Evolutionary conservation across 495 filamentous ascomycete genomes (phyloP).

Genomic region (Aspergillus wentii): DNA sequence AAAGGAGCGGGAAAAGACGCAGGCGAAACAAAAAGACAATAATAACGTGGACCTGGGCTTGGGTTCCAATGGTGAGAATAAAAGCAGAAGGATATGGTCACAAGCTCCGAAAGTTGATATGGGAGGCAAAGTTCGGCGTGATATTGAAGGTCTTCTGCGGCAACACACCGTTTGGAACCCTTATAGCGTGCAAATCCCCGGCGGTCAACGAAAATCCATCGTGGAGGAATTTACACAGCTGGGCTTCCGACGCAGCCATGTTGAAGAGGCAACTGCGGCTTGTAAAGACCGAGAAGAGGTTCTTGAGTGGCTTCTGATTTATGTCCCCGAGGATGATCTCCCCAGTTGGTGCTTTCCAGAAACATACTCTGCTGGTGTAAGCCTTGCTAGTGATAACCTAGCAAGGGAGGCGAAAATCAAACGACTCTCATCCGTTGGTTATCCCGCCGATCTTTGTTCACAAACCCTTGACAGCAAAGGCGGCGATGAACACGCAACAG

Average conservation of each 20-base stretch:
- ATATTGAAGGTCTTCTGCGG: conserved; percentile 74
- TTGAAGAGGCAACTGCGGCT: conserved; percentile 79
- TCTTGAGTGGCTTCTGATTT: conserved; percentile 88
- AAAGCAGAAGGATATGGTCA: conserved; percentile 66
- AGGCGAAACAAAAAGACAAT: conserved; percentile 57
- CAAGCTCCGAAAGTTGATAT: conserved; percentile 87
- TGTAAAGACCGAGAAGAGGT: conserved; percentile 93
- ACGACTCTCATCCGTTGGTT: conserved; percentile 75
- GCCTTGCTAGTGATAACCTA: conserved; percentile 73
- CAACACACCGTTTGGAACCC: conserved; percentile 83
- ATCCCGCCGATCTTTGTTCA: conserved; percentile 76
- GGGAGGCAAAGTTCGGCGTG: conserved; percentile 67
- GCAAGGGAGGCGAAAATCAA: conserved; percentile 74
- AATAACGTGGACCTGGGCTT: conserved; percentile 39
- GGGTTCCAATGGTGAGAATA: conserved; percentile 24
- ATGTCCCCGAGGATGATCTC: conserved; percentile 94
- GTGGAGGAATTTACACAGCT: conserved; percentile 68
- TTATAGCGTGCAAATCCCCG: conserved; percentile 58
- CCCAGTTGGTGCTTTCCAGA: conserved; percentile 87
- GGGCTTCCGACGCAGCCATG: conserved; percentile 82
- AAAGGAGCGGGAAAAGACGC: conserved; percentile 53
- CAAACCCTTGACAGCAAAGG: conserved; percentile 61
- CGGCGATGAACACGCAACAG: conserved; percentile 74
- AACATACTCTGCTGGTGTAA: conserved; percentile 81
- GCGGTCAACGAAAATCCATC: conserved; percentile 50